Base-by-base conservation (phyloP, 768 basidiomycete genomes). In the Cystofilobasidium bisporidii region DNA sequence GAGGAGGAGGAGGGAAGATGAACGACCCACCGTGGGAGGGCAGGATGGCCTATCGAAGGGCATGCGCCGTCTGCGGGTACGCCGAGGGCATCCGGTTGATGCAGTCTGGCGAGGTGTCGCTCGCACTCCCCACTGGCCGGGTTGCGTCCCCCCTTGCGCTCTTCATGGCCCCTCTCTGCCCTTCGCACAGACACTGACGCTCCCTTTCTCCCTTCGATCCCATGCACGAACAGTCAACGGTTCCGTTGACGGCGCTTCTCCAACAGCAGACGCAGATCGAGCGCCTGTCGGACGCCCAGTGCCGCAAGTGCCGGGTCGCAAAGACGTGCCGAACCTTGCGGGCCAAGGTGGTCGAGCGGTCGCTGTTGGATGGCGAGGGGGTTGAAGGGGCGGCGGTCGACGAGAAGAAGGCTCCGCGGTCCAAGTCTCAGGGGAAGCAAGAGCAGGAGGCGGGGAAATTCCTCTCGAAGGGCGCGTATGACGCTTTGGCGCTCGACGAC, bases 231-330 rank as follows among this genome's bases (percentile, higher is more conserved):
- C 6, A 5, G 6, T 5, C 36, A 5, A 5, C 36, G 36, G 12
- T 12, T 5, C 53, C 60, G 38, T 10, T 58, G 55, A 55, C 60
- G 12, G 26, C 67, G 11, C 61, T 68, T 14, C 82, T 98, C 15
- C 83, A 83, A 67, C 88, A 94, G 53, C 96, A 93, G 76, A 94
- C 91, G 33, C 82, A 86, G 15, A 81, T 94, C 36, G 96, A 99
- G 75, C 77, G 88, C 41, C 81, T 99, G 56, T 84, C 83, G n/a
- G 92, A 93, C 74, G 94, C 91, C 72, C 85, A 91, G 32, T 99
- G 96, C 77, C 85, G 92, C 26, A 86, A 87, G 69, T 99, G 96
- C 74, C 90, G 91, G 1, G 79, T 98, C 69, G 79, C 85, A 8
- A 85, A 87, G 22, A 98, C 96, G 0, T 83, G 71, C 79, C 79